Conservation (phyloP, 306 rosid species). For the Potentilla sterilis region DNA sequence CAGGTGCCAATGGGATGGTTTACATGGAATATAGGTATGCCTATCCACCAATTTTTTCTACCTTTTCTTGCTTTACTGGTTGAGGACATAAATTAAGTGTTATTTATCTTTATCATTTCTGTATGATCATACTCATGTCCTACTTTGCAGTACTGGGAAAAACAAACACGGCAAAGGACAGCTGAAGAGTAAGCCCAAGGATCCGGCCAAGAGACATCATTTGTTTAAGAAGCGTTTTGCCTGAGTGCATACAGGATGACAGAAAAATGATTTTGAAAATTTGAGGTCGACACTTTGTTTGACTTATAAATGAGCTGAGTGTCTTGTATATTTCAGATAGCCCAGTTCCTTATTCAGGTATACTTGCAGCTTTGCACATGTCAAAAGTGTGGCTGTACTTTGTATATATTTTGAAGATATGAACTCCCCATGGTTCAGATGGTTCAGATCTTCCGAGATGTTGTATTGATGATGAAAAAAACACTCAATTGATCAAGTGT, state of each 20-base stretch:
- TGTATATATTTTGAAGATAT: not conserved
- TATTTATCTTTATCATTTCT: not conserved
- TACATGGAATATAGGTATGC: constrained; percentile 92
- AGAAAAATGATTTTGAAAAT: not conserved
- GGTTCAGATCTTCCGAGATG: not conserved
- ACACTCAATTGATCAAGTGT: not conserved
- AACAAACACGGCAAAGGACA: constrained; percentile 51
- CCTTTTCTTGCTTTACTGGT: not conserved
- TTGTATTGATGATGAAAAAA: not conserved
- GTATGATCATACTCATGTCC: constrained; percentile 7
- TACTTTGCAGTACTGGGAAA: constrained; percentile 55
- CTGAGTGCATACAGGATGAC: constrained; percentile 16
- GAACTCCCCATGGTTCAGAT: not conserved
- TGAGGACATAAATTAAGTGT: not conserved
- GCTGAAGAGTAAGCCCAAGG: constrained; percentile 85
- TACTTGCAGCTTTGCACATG: not conserved
- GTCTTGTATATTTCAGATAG: not conserved
- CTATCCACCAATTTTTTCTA: not conserved
- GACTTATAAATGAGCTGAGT: not conserved
- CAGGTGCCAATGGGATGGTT: constrained; percentile 89
- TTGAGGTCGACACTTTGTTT: not conserved
- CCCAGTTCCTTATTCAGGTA: not conserved
- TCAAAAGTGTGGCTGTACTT: not conserved
- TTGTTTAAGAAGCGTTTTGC: constrained; percentile 62
- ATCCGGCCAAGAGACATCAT: constrained; percentile 75